Percentiles rank a stretch among this genome's conserved stretches.
Evolutionary conservation across 1,284 basidiomycete genomes (phyloP).

Genomic region (Cryptococcus wingfieldii): DNA sequence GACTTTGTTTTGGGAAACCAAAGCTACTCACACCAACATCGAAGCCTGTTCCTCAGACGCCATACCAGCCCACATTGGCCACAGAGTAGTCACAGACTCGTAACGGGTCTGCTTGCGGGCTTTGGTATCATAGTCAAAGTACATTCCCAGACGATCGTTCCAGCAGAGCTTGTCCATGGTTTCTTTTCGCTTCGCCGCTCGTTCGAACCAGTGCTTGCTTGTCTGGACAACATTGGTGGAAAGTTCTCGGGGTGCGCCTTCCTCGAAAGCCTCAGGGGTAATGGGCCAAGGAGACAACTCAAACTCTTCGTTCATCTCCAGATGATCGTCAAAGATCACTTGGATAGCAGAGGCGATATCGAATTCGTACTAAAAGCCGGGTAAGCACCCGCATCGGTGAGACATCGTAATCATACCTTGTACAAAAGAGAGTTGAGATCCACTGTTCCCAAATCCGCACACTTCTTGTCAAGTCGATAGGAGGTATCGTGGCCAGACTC

Average conservation of each 20-base stretch:
- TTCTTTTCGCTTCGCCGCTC: constrained; percentile 73
- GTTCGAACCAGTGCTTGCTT: constrained; percentile 83
- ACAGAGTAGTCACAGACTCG: constrained; percentile 91
- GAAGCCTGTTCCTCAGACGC: constrained; percentile 91
- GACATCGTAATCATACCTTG: constrained; percentile 53
- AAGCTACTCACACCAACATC: constrained; percentile 71
- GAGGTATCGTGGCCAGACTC: constrained; percentile 97
- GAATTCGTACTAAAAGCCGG: constrained; percentile 62
- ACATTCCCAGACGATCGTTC: constrained; percentile 92
- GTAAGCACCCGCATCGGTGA: background rate
- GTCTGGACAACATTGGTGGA: constrained; percentile 64
- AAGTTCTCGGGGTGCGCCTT: constrained; percentile 54
- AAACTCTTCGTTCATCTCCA: constrained; percentile 90
- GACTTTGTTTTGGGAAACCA: background rate
- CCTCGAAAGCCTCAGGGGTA: constrained; percentile 67
- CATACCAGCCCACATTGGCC: constrained; percentile 96
- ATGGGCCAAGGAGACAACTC: constrained; percentile 85
- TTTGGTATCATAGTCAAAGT: constrained; percentile 94
- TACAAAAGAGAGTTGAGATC: constrained; percentile 79
- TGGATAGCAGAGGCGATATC: constrained; percentile 91
- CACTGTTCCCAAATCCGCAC: constrained; percentile 90
- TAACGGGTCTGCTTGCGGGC: constrained; percentile 86
- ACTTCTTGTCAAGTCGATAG: constrained; percentile 90
- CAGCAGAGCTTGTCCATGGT: constrained; percentile 92
- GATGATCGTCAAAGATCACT: constrained; percentile 86